A percentile compares a stretch with the other conserved stretches of the same genome.
phyloP scores from a whole-genome alignment of 2,329 filamentous ascomycete genomes.

The Penicillium capsulatum region DNA sequence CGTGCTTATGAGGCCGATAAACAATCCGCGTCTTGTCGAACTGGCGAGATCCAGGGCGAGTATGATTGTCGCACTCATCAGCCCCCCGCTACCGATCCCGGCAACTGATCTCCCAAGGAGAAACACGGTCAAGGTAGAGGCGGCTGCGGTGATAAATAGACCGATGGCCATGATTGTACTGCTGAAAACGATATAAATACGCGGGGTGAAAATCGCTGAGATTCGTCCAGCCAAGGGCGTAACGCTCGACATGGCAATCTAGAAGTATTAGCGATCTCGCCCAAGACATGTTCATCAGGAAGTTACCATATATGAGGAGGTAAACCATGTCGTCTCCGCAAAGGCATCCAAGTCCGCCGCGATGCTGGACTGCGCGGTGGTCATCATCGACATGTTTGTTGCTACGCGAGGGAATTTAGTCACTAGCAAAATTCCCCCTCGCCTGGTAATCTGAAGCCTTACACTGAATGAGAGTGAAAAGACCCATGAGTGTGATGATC shows the following conservation, averaged over 20 bases:
- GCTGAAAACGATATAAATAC: conserved; percentile 60
- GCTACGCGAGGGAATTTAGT: too few species aligned
- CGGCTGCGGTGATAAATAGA: conserved; percentile 59
- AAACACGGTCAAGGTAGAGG: conserved; percentile 58
- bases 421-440: too few species aligned
- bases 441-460: background rate
- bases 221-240: conserved; percentile 69
- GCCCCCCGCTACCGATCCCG: conserved; percentile 66
- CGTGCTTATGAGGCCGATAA: conserved; percentile 69
- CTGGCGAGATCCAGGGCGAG: conserved; percentile 70
- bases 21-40: conserved; percentile 64
- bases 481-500: conserved; percentile 22
- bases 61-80: conserved; percentile 70
- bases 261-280: conserved; percentile 11
- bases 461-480: conserved; percentile 28
- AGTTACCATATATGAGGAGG: conserved; percentile 63
- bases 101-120: conserved; percentile 64
- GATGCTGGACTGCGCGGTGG: conserved; percentile 73
- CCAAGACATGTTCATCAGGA: background rate
- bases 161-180: conserved; percentile 59
- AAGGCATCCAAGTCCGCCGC: conserved; percentile 72
- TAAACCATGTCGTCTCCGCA: conserved; percentile 73
- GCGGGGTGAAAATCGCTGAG: conserved; percentile 67
- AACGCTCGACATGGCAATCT: conserved; percentile 56
- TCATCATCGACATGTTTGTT: conserved; percentile 74